Conservation (phyloP, 2,329 filamentous ascomycete species). For the Fusarium torulosum region DNA sequence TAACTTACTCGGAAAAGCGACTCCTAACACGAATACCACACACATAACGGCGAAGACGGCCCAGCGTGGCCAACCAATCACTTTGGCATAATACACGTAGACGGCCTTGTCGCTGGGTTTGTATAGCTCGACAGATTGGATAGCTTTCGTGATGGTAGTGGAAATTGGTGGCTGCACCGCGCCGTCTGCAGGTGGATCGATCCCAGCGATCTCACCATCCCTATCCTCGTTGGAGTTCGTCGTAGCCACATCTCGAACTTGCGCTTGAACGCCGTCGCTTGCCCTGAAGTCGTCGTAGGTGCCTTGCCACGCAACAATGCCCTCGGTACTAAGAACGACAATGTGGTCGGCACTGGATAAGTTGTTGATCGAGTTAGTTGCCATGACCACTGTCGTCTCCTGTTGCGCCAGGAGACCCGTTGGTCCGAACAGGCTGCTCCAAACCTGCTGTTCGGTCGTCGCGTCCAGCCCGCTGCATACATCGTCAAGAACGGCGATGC, state of each 20-base stretch:
- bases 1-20: constrained; percentile 17
- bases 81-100: constrained; percentile 15
- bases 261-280: constrained; percentile 11
- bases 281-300: constrained; percentile 9
- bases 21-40: constrained; percentile 14
- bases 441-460: constrained; percentile 10
- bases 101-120: constrained; percentile 14
- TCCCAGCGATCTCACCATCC: constrained; percentile 5
- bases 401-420: constrained; percentile 10
- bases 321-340: constrained; percentile 13
- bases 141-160: constrained; percentile 11
- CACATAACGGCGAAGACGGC: constrained; percentile 11
- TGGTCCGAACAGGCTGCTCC: constrained; percentile 10
- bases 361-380: constrained; percentile 16
- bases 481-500: constrained; percentile 12
- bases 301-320: constrained; percentile 13
- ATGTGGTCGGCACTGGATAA: constrained; percentile 11
- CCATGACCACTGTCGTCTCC: constrained; percentile 13
- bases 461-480: constrained; percentile 17
- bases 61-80: constrained; percentile 16
- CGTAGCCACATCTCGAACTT: constrained; percentile 13
- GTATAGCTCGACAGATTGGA: constrained; percentile 12
- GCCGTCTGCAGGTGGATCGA: constrained; percentile 4
- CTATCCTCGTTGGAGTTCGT: constrained; percentile 8
- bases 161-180: constrained; percentile 10